Evolutionary conservation across 345 rosid species (phyloP).

Genomic region (Aquilaria yunnanensis): DNA sequence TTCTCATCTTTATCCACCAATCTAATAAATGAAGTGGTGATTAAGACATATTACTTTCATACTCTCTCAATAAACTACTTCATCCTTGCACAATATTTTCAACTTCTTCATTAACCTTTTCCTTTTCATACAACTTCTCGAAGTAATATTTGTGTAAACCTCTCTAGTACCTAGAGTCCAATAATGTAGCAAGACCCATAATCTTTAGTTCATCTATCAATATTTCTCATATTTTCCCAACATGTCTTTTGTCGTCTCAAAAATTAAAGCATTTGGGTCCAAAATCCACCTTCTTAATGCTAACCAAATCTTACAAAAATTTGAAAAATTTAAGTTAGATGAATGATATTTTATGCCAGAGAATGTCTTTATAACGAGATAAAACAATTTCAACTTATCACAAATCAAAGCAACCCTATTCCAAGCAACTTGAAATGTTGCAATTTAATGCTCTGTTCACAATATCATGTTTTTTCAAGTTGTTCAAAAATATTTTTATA

Average conservation of each 20-base stretch:
- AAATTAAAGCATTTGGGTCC: not conserved
- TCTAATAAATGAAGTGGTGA: too few species aligned
- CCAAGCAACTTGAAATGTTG: slow-evolving; percentile 12
- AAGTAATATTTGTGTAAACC: not conserved
- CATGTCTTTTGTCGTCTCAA: not conserved
- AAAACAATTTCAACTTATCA: slow-evolving; percentile 3
- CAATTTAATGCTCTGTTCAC: not conserved
- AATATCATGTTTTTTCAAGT: not conserved
- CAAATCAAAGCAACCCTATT: slow-evolving; percentile 3
- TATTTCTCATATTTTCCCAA: not conserved
- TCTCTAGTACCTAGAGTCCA: not conserved
- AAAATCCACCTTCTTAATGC: not conserved
- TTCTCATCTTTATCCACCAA: too few species aligned
- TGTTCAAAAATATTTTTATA: slow-evolving; percentile 3
- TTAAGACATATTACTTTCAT: not conserved
- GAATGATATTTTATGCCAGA: slow-evolving; percentile 2
- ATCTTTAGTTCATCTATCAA: not conserved
- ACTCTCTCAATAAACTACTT: not conserved
- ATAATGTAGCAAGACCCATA: not conserved
- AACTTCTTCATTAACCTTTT: not conserved
- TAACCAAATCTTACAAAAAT: slow-evolving; percentile 5
- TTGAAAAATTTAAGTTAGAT: not conserved
- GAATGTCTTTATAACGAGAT: not conserved
- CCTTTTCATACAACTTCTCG: not conserved
- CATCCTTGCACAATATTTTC: not conserved